Percentiles rank a stretch among this genome's conserved stretches.
Evolutionary conservation across 768 basidiomycete genomes (phyloP).

Genomic region (Cubamyces sp.): DNA sequence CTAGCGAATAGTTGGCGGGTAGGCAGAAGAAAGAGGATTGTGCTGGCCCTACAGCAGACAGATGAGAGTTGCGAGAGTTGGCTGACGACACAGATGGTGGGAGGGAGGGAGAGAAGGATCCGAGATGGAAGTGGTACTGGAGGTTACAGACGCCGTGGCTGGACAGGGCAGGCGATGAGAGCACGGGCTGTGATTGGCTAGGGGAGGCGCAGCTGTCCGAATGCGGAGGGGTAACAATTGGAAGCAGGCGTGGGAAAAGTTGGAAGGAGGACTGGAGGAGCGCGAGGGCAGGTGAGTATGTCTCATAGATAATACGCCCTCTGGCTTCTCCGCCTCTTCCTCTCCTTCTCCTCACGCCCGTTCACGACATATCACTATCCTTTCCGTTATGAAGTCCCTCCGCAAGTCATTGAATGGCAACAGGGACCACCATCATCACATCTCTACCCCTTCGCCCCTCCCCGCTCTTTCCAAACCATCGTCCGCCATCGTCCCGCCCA

Average conservation of each 20-base stretch:
- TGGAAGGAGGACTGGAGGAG: slow-evolving; percentile 7
- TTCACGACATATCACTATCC: slow-evolving; percentile 31
- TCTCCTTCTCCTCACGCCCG: slow-evolving; percentile 32
- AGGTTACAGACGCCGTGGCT: background rate
- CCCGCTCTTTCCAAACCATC: slow-evolving; percentile 72
- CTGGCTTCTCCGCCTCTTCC: slow-evolving; percentile 22
- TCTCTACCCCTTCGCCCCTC: slow-evolving; percentile 70
- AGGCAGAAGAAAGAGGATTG: too few species aligned
- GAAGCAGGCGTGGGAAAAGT: slow-evolving; percentile 24
- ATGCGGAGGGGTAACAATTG: slow-evolving; percentile 22
- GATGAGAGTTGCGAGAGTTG: background rate
- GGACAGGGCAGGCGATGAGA: slow-evolving; percentile 14
- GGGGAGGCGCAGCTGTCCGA: slow-evolving; percentile 11
- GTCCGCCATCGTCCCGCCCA: slow-evolving; percentile 77
- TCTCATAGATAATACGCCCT: slow-evolving; percentile 29
- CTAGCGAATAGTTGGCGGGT: too few species aligned
- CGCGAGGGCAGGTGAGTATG: slow-evolving; percentile 8
- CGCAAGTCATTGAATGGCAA: slow-evolving; percentile 77
- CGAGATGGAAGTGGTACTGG: background rate
- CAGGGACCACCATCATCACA: slow-evolving; percentile 66
- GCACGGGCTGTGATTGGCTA: slow-evolving; percentile 16
- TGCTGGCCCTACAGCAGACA: background rate
- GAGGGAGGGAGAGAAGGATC: background rate
- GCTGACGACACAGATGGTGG: background rate
- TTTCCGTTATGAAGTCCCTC: slow-evolving; percentile 72